Evolutionary conservation across 1,139 yeast species (phyloP), one percentile per base, ranked within the genome.

Genomic region (Yamadazyma membranifaciens): DNA sequence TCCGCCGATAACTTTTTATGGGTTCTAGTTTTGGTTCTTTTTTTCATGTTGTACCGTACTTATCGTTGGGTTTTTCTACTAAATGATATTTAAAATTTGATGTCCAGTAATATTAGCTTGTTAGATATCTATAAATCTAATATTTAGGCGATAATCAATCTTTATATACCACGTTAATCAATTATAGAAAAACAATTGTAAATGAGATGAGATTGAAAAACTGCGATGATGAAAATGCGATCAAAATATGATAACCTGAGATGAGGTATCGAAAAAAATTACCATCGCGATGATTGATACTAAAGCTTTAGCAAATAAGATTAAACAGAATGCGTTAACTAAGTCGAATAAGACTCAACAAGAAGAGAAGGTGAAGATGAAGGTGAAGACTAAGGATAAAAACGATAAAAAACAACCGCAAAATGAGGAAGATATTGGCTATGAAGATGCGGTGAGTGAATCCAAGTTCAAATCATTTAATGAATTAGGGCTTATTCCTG

Each of bases 1-100:
- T 85, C 95, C 44, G 79, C 85, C 17, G 78, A 65, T 30, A 70
- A 68, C 55, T 74, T 75, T 44, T 73, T 85, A 60, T 91, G 98
- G 11, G 98, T 91, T 77, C 97, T 83, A 58, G 82, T 87, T 67
- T 89, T 91, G 42, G 59, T 56, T 63, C 73, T 67, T 60, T 73
- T 65, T 45, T 66, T 69, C 36, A 34, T 34, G 3, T 22, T 30
- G 15, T 14, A 9, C 24, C 7, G 24, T 20, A 6, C 5, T 20
- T 20, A 6, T 20, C 24, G 36, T 33, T 40, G 42, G 24, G 24
- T 5, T 20, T 20, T 20, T 20, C 24, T 20, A 20, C 7, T 6
- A 7, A 20, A 20, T 20, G n/a, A n/a, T n/a, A n/a, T n/a, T n/a
- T n/a, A n/a, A n/a, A n/a, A n/a, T n/a, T n/a, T n/a, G n/a, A n/a